These are phyloP conservation scores for Coniella lustricola DNA, from an alignment of 2,329 filamentous ascomycete genomes.

Conservation along the genomic window DNA sequence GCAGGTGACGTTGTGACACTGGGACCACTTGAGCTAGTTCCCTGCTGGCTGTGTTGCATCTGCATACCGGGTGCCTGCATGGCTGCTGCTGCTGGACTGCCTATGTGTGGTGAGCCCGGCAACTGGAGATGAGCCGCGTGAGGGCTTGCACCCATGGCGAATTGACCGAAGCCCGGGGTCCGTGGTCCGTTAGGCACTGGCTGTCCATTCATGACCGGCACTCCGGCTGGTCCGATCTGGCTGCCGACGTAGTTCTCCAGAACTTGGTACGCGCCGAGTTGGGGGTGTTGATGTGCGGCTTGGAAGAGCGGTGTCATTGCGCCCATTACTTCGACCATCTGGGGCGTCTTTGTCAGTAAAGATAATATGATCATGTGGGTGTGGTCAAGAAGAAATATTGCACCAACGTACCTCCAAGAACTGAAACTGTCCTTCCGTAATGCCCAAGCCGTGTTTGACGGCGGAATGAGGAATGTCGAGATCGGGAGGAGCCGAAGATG, in stretches of 20 bases:
- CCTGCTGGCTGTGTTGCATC: constrained; percentile 61
- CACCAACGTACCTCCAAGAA: constrained; percentile 51
- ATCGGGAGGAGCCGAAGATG: constrained; percentile 51
- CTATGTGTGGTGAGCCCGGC: constrained; percentile 54
- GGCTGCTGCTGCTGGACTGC: constrained; percentile 54
- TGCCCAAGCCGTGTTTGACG: constrained; percentile 49
- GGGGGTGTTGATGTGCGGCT: constrained; percentile 33
- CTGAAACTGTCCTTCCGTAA: constrained; percentile 54
- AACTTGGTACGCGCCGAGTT: constrained; percentile 48
- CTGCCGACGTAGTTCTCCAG: constrained; percentile 53
- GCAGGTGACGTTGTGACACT: constrained; percentile 61
- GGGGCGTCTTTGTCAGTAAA: constrained; percentile 22
- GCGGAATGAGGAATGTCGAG: constrained; percentile 53
- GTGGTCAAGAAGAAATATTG: no score
- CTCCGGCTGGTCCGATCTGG: constrained; percentile 33
- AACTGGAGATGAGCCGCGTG: constrained; percentile 53
- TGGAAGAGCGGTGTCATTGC: constrained; percentile 58
- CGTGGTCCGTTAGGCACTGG: constrained; percentile 28
- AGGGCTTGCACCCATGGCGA: constrained; percentile 53
- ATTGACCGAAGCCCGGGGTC: constrained; percentile 50
- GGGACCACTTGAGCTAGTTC: constrained; percentile 57
- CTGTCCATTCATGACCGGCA: constrained; percentile 40
- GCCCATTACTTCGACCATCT: constrained; percentile 60
- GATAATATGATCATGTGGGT: no score
- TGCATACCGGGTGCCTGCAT: constrained; percentile 62